Percentiles rank a stretch among this genome's conserved stretches.
phyloP scores from a whole-genome alignment of 306 rosid species.

The Medicago truncatula region MtrunA17r5.0-ANR NC_053048.1:9361001-9361500 shows the following conservation, averaged over 20 bases:
- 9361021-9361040: not conserved
- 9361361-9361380: no score
- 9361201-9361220: not conserved
- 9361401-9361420: no score
- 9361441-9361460: no score
- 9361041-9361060: not conserved
- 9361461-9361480: no score
- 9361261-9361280: no score
- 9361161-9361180: not conserved
- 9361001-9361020: not conserved
- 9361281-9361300: no score
- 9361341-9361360: no score
- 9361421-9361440: no score
- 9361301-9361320: no score
- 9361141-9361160: not conserved
- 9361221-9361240: not conserved
- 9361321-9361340: no score
- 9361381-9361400: no score
- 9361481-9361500: accelerated
- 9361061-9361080: slow-evolving; percentile 6
- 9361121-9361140: not conserved
- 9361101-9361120: not conserved
- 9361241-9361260: not conserved
- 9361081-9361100: not conserved
- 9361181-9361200: not conserved